Percentiles rank a stretch among this genome's conserved stretches.
Conservation (phyloP, 2,329 filamentous ascomycete genomes). For the Colletotrichum sp. region DNA sequence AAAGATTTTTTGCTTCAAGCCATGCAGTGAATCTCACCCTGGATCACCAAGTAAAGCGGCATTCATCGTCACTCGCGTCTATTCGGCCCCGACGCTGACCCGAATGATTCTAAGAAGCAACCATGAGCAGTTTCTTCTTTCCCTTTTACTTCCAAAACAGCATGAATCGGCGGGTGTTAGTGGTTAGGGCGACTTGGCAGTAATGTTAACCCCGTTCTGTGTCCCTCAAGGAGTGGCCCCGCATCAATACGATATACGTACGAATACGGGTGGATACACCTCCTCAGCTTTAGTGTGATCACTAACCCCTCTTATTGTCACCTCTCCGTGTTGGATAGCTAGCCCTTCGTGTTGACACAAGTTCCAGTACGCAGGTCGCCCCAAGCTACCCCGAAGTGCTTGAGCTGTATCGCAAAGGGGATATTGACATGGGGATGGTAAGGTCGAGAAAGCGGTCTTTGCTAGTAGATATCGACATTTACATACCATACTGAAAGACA, state of each 20-base stretch:
- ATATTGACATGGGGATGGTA: no score
- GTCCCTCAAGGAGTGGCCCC: not conserved
- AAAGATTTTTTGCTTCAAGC: no score
- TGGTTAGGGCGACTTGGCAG: not conserved
- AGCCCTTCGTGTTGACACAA: not conserved
- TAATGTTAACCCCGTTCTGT: not conserved
- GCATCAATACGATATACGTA: not conserved
- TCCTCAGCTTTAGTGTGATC: not conserved
- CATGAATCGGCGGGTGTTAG: not conserved
- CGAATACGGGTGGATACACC: conserved; percentile 5
- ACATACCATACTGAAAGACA: no score
- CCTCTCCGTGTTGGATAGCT: no score
- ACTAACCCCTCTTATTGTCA: not conserved
- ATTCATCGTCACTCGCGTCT: not conserved
- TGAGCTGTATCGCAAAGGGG: no score
- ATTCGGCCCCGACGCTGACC: not conserved
- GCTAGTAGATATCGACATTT: no score
- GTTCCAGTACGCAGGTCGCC: not conserved
- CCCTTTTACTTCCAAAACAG: not conserved
- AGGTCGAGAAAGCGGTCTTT: no score
- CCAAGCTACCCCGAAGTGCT: not conserved
- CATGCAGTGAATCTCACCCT: not conserved
- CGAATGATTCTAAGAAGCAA: not conserved
- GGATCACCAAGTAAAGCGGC: not conserved
- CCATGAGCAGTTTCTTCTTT: not conserved